A percentile compares a stretch with the other conserved stretches of the same genome.
These are phyloP conservation scores for Mayamaea pseudoterrestris DNA, from an alignment of 108 stramenopile species.

Conservation along the genomic window DNA sequence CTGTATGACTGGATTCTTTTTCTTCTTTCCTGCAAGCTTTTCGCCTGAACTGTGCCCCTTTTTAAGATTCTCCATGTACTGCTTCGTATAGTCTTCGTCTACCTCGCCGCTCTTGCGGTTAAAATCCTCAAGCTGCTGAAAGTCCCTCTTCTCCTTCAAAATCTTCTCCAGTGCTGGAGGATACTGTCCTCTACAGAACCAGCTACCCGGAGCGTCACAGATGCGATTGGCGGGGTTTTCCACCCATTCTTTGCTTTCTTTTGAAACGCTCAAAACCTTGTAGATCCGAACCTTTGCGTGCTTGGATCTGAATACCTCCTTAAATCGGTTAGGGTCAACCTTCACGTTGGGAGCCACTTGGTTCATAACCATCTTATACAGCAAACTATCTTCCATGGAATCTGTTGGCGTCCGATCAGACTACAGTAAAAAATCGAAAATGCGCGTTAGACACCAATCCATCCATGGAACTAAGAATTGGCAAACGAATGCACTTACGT, in stretches of 20 bases:
- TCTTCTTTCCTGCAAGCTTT: slow-evolving; percentile 1
- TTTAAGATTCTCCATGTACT: slow-evolving; percentile 79
- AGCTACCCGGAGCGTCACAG: slow-evolving; percentile 76
- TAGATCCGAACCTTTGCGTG: slow-evolving; percentile 97
- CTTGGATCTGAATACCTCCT: slow-evolving; percentile 88
- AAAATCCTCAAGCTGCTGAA: slow-evolving; percentile 90
- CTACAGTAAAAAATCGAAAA: slow-evolving; percentile 1
- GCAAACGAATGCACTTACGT: slow-evolving; percentile 35
- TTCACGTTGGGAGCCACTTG: slow-evolving; percentile 58
- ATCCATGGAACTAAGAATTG: neutral
- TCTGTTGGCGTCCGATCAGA: slow-evolving; percentile 79
- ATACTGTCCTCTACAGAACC: slow-evolving; percentile 88
- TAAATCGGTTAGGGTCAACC: slow-evolving; percentile 58
- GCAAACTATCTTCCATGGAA: slow-evolving; percentile 82
- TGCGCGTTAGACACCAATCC: neutral
- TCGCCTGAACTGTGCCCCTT: slow-evolving; percentile 3
- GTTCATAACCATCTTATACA: slow-evolving; percentile 87
- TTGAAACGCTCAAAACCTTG: slow-evolving; percentile 74
- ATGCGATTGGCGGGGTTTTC: slow-evolving; percentile 44
- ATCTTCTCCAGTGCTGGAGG: slow-evolving; percentile 70
- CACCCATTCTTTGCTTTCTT: slow-evolving; percentile 77
- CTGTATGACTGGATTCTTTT: too few relatives aligned
- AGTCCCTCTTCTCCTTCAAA: slow-evolving; percentile 68
- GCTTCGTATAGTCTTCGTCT: slow-evolving; percentile 49
- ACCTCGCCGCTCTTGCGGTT: slow-evolving; percentile 25